Conservation (phyloP, 331 rosid genomes). For the Quercus phellos region DNA sequence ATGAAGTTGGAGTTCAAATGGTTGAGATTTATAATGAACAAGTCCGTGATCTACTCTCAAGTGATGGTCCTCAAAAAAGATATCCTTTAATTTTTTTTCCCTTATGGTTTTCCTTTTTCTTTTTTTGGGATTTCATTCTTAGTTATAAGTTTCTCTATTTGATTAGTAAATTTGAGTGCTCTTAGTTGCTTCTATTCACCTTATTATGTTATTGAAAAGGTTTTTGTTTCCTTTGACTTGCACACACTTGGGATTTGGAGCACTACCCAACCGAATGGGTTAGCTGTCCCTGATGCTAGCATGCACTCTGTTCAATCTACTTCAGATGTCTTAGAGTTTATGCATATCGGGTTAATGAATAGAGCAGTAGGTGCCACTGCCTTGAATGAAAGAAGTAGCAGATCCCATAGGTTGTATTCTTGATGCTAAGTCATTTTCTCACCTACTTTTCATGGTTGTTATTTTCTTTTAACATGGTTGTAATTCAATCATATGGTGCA, state of each 20-base stretch:
- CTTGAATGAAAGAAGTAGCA: slow-evolving; percentile 89
- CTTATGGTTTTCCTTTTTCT: neutral
- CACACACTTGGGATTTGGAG: slow-evolving; percentile 99
- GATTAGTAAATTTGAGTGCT: neutral
- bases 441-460: neutral
- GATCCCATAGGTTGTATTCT: slow-evolving; percentile 84
- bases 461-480: slow-evolving; percentile 3
- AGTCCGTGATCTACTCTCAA: slow-evolving; percentile 91
- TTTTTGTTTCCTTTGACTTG: slow-evolving; percentile 67
- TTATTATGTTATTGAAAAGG: slow-evolving; percentile 7
- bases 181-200: neutral
- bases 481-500: slow-evolving; percentile 34
- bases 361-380: slow-evolving; percentile 94
- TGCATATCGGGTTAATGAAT: slow-evolving; percentile 66
- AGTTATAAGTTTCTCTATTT: neutral
- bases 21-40: slow-evolving; percentile 97
- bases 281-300: slow-evolving; percentile 97
- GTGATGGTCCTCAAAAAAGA: slow-evolving; percentile 79
- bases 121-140: neutral
- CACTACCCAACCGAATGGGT: slow-evolving; percentile 93
- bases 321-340: slow-evolving; percentile 76
- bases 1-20: slow-evolving; percentile 98
- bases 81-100: slow-evolving; percentile 51
- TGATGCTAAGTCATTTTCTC: neutral
- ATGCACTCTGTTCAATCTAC: slow-evolving; percentile 88